Percentiles rank a stretch among this genome's conserved stretches.
phyloP scores from a whole-genome alignment of 2,329 filamentous ascomycete species.

The Xylariaceae sp. region DNA sequence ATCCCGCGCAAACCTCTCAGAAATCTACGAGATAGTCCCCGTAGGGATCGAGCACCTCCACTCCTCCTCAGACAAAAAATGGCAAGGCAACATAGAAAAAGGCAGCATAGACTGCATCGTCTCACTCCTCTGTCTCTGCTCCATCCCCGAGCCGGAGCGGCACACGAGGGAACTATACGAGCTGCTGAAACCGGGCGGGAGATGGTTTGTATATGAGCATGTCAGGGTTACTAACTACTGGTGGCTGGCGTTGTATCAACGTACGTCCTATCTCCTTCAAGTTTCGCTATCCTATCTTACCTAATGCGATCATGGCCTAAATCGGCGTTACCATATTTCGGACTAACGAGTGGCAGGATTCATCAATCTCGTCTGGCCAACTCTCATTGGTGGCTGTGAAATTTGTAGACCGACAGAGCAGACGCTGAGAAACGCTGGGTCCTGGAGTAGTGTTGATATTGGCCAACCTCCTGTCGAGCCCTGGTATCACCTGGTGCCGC shows the following conservation, averaged over 20 bases:
- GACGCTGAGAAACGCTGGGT: slow-evolving; percentile 44
- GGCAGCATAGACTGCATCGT: slow-evolving; percentile 58
- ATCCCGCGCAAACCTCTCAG: slow-evolving; percentile 48
- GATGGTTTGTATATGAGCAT: slow-evolving; percentile 63
- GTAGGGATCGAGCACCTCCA: slow-evolving; percentile 57
- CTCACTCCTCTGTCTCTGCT: slow-evolving; percentile 59
- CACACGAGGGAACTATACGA: slow-evolving; percentile 54
- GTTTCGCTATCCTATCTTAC: neutral
- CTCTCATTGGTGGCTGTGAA: slow-evolving; percentile 48
- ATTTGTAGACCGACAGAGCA: slow-evolving; percentile 46
- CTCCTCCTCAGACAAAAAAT: slow-evolving; percentile 28
- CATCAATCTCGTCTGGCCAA: slow-evolving; percentile 51
- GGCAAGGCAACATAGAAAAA: slow-evolving; percentile 43
- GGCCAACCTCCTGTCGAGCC: slow-evolving; percentile 37
- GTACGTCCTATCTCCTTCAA: slow-evolving; percentile 34
- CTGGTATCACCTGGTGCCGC: slow-evolving; percentile 43
- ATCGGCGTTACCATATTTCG: neutral
- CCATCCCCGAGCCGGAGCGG: slow-evolving; percentile 55
- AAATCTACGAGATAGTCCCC: slow-evolving; percentile 53
- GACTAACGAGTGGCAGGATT: slow-evolving; percentile 34
- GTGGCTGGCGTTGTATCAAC: slow-evolving; percentile 45
- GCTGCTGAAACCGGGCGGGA: slow-evolving; percentile 56
- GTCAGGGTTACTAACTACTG: slow-evolving; percentile 40
- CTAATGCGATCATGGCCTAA: neutral
- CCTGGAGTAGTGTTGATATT: slow-evolving; percentile 49